These are phyloP conservation scores for Favolaschia claudopus DNA, from an alignment of 768 basidiomycete genomes.

Conservation along the genomic window DNA sequence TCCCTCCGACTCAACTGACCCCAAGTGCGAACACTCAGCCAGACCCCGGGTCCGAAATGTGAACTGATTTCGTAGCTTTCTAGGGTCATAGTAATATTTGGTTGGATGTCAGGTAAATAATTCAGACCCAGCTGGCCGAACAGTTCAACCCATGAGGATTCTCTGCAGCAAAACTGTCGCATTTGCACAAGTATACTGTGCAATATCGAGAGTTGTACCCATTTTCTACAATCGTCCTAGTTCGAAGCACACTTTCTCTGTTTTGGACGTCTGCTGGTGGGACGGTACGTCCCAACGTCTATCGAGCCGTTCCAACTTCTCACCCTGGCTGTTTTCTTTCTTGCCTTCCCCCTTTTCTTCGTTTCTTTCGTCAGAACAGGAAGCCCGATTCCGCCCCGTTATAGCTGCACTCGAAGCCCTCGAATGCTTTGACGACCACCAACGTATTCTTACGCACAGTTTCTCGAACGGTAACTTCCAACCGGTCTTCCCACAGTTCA, in stretches of 20 bases:
- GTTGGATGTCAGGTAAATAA: conserved; percentile 36
- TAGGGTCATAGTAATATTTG: conserved; percentile 41
- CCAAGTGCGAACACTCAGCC: conserved; percentile 10
- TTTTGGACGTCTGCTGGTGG: conserved; percentile 42
- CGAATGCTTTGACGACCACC: conserved; percentile 39
- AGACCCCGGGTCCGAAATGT: background rate
- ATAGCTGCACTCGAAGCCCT: conserved; percentile 45
- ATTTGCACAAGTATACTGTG: conserved; percentile 54
- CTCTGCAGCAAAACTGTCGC: conserved; percentile 51
- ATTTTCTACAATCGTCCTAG: conserved; percentile 47
- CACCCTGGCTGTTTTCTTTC: background rate
- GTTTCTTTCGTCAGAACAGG: background rate
- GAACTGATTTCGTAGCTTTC: conserved; percentile 7
- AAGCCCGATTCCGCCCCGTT: conserved; percentile 41
- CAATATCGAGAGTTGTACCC: conserved; percentile 52
- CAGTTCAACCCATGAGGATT: too few species aligned
- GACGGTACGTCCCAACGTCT: conserved; percentile 36
- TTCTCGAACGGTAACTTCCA: conserved; percentile 55
- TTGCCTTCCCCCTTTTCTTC: background rate
- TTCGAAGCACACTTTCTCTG: conserved; percentile 44
- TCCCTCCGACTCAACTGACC: background rate
- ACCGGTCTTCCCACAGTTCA: background rate
- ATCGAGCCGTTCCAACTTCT: background rate
- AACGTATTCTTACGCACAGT: conserved; percentile 50
- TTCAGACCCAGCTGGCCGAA: too few species aligned